These are phyloP conservation scores for Globisporangium echinulatum DNA, from an alignment of 352 stramenopile species.

Conservation along the genomic window DNA sequence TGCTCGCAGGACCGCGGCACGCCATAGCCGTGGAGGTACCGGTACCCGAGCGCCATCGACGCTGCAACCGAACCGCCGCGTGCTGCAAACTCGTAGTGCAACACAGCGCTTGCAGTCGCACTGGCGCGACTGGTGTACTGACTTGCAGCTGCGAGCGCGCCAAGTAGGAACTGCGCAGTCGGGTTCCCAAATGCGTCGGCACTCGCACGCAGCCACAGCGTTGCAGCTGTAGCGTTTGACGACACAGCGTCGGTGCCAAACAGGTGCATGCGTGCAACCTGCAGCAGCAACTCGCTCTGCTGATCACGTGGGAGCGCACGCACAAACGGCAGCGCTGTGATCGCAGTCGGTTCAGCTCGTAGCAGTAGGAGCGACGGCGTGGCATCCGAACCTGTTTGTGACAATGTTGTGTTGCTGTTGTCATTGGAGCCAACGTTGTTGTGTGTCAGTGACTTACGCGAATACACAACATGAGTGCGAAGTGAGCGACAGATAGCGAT, in stretches of 20 bases:
- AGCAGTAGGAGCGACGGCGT: background rate
- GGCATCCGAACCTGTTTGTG: too few relatives aligned
- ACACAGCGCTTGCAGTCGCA: conserved; percentile 10
- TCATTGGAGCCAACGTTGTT: too few relatives aligned
- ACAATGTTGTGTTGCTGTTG: too few relatives aligned
- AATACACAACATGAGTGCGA: too few relatives aligned
- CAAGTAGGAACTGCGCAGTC: conserved; percentile 44
- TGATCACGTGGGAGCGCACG: conserved; percentile 16
- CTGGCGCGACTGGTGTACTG: conserved; percentile 3
- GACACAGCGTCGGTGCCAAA: conserved; percentile 10
- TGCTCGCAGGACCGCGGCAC: conserved; percentile 42
- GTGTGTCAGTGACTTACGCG: too few relatives aligned
- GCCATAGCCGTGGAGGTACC: conserved; percentile 44
- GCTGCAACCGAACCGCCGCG: conserved; percentile 28
- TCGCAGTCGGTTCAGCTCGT: conserved; percentile 5
- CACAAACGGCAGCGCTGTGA: conserved; percentile 18
- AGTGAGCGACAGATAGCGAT: too few relatives aligned
- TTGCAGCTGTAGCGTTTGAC: conserved; percentile 16
- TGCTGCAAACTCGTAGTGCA: conserved; percentile 64
- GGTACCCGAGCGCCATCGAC: conserved; percentile 69
- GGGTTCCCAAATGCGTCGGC: conserved; percentile 19
- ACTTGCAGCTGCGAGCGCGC: conserved; percentile 16
- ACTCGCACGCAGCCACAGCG: conserved; percentile 34
- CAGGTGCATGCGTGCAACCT: conserved; percentile 37
- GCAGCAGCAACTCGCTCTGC: conserved; percentile 21